phyloP scores from a whole-genome alignment of 2,329 filamentous ascomycete genomes.

The Incumbomyces delicatus region DNA sequence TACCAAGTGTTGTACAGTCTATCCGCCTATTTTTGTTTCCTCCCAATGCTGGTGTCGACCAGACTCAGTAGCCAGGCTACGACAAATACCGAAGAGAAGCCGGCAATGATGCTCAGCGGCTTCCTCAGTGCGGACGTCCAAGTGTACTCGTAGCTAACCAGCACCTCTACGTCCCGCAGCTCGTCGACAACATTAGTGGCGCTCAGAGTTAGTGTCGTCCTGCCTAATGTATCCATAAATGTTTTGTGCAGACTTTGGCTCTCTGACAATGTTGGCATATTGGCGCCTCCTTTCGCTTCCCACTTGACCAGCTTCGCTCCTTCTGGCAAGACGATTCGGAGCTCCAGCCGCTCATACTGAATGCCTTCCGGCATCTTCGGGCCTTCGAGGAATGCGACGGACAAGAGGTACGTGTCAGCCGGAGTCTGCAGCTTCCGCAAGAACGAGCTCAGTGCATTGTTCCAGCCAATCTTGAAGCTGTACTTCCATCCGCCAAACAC shows the following conservation, averaged over 20 bases:
- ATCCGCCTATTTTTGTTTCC: conserved; percentile 30
- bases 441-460: conserved; percentile 69
- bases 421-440: conserved; percentile 52
- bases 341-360: conserved; percentile 69
- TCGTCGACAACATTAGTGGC: conserved; percentile 87
- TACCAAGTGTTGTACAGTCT: conserved; percentile 5
- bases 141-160: conserved; percentile 76
- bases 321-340: conserved; percentile 82
- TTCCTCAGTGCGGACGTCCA: conserved; percentile 68
- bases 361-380: conserved; percentile 77
- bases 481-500: conserved; percentile 97
- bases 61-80: conserved; percentile 65
- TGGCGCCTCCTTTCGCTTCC: conserved; percentile 73
- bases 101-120: conserved; percentile 69
- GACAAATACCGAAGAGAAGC: conserved; percentile 63
- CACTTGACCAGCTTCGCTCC: conserved; percentile 55
- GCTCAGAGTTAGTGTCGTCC: conserved; percentile 69
- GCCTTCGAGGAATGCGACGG: conserved; percentile 86
- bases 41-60: conserved; percentile 71
- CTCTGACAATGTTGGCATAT: conserved; percentile 58
- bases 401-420: conserved; percentile 68
- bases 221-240: conserved; percentile 86
- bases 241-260: conserved; percentile 64
- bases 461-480: conserved; percentile 94
- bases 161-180: conserved; percentile 57